A percentile compares a stretch with the other conserved stretches of the same genome.
These are phyloP conservation scores for Kuraishia hungarica DNA, from an alignment of 805 yeast species.

Conservation along the genomic window DNA sequence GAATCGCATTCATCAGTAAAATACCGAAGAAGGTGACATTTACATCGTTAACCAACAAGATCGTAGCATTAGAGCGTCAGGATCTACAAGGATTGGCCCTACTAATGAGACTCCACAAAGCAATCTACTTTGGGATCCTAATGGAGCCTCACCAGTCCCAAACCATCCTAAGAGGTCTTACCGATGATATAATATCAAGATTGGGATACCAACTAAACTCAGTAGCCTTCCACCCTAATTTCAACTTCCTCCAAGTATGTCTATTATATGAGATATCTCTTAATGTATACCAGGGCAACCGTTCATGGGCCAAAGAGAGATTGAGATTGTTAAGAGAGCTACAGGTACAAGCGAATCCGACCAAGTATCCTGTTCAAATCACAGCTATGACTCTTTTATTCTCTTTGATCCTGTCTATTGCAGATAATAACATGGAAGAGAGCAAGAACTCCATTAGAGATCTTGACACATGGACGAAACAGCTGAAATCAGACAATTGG, in stretches of 20 bases:
- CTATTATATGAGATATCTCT: constrained; percentile 21
- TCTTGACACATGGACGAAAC: constrained; percentile 16
- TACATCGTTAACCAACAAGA: constrained; percentile 22
- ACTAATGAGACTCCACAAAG: constrained; percentile 24
- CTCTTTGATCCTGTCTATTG: constrained; percentile 18
- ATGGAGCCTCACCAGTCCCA: constrained; percentile 20
- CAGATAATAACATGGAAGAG: constrained; percentile 16
- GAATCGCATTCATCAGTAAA: constrained; percentile 23
- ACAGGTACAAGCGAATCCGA: background rate
- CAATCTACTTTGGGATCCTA: constrained; percentile 20
- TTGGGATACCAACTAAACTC: no score
- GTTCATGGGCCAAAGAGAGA: constrained; percentile 11
- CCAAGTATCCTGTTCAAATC: constrained; percentile 21
- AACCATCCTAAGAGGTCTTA: constrained; percentile 10
- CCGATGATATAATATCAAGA: constrained; percentile 3
- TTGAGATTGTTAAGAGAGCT: constrained; percentile 1
- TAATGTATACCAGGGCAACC: constrained; percentile 22
- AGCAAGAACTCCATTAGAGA: constrained; percentile 17
- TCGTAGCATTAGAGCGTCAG: constrained; percentile 11
- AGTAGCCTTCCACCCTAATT: background rate
- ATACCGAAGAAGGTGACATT: constrained; percentile 16
- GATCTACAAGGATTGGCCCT: constrained; percentile 13
- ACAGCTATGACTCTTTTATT: constrained; percentile 22
- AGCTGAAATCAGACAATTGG: constrained; percentile 16
- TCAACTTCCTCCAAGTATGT: constrained; percentile 10